Percentiles rank a stretch among this genome's conserved stretches.
phyloP scores from a whole-genome alignment of 371 early-diverging fungal genomes.

The Coemansia sp. region DNA sequence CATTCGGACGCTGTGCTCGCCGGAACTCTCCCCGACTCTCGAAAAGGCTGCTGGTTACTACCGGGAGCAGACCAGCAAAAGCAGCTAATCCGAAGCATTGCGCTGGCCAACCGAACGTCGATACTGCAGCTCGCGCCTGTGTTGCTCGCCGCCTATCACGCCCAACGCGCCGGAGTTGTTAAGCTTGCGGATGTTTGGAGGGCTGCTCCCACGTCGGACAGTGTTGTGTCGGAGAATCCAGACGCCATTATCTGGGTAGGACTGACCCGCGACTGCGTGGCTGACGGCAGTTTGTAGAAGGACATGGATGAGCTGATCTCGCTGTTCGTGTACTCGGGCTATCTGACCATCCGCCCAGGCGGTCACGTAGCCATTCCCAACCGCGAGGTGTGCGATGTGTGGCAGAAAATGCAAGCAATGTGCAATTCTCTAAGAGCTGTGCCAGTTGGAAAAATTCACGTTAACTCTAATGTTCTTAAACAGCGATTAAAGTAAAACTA shows the following conservation, averaged over 20 bases:
- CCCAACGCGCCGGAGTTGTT: not conserved
- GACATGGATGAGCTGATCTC: conserved; percentile 4
- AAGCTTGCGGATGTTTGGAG: not conserved
- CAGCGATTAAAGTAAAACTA: too few relatives aligned
- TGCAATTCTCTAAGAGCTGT: too few relatives aligned
- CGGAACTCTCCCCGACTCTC: not conserved
- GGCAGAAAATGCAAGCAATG: not conserved
- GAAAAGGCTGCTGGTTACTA: not conserved
- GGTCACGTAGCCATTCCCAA: conserved; percentile 3
- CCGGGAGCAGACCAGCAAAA: not conserved
- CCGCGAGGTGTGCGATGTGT: conserved; percentile 7
- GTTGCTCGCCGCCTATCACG: not conserved
- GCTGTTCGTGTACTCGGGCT: conserved; percentile 14
- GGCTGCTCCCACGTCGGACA: not conserved
- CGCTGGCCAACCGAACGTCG: not conserved
- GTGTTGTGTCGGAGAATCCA: not conserved
- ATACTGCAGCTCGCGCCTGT: not conserved
- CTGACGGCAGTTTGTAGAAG: not conserved
- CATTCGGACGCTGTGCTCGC: not conserved
- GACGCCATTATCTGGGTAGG: not conserved
- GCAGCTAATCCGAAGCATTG: not conserved
- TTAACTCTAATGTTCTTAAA: too few relatives aligned
- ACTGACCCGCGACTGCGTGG: not conserved
- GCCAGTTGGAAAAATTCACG: too few relatives aligned
- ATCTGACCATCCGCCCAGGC: not conserved